Conservation (phyloP, 768 basidiomycete genomes). For the Wakefieldia striispora region DNA sequence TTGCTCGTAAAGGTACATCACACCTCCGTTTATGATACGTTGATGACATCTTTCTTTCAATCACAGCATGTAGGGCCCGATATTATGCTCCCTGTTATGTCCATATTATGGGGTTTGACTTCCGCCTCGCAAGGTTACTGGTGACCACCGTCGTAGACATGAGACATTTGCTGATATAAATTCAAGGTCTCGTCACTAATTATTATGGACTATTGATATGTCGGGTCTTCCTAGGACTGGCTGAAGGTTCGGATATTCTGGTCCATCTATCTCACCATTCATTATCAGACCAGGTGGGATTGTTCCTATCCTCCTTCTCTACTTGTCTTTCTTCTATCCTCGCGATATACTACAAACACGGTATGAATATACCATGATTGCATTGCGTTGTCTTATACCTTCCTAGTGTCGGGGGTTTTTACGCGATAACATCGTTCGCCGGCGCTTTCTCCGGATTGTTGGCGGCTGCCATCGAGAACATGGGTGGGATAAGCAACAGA, state of each 20-base stretch:
- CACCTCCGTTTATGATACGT: too few species aligned
- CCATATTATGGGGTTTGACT: constrained; percentile 62
- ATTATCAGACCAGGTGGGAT: constrained; percentile 43
- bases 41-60: not conserved
- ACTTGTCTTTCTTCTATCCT: constrained; percentile 50
- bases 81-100: constrained; percentile 57
- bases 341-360: constrained; percentile 27
- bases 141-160: not conserved
- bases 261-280: not conserved
- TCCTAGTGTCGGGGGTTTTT: constrained; percentile 37
- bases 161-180: not conserved
- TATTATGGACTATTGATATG: constrained; percentile 23
- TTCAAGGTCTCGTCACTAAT: constrained; percentile 37
- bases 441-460: constrained; percentile 66
- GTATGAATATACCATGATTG: not conserved
- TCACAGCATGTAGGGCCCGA: constrained; percentile 46
- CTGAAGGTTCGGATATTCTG: constrained; percentile 46
- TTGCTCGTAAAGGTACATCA: constrained; percentile 52
- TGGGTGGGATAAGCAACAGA: constrained; percentile 48
- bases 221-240: constrained; percentile 49
- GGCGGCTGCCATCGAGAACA: constrained; percentile 53
- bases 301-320: constrained; percentile 55
- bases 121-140: constrained; percentile 54
- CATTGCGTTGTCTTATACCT: constrained; percentile 1
- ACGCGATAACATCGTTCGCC: constrained; percentile 48